A percentile compares a stretch with the other conserved stretches of the same genome.
Conservation (phyloP, 495 filamentous ascomycete species). For the Annulohypoxylon stygium region DNA sequence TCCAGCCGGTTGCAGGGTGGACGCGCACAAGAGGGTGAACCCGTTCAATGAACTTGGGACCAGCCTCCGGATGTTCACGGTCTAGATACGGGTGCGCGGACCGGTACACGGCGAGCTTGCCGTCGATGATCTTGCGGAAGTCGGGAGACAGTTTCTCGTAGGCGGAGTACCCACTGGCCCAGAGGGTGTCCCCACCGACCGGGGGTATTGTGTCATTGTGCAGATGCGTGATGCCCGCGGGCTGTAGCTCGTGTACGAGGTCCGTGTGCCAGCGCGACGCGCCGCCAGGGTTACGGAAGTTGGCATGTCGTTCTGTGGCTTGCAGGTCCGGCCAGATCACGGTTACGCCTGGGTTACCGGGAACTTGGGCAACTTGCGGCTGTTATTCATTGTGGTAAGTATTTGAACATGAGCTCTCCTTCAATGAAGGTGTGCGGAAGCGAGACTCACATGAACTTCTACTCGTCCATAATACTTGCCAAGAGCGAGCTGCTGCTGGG, state of each 20-base stretch:
- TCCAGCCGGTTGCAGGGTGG: conserved; percentile 79
- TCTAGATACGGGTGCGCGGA: conserved; percentile 77
- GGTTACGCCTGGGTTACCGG: conserved; percentile 72
- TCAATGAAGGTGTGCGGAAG: neutral
- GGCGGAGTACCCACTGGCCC: conserved; percentile 76
- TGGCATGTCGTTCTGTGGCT: conserved; percentile 66
- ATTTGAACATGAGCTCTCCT: neutral
- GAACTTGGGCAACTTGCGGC: conserved; percentile 78
- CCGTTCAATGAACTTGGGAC: conserved; percentile 73
- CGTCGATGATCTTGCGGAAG: conserved; percentile 79
- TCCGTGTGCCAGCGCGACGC: conserved; percentile 78
- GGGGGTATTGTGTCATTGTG: conserved; percentile 76
- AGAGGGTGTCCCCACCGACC: conserved; percentile 77
- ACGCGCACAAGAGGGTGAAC: conserved; percentile 77
- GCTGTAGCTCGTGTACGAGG: conserved; percentile 76
- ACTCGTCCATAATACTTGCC: conserved; percentile 76
- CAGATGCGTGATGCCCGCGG: conserved; percentile 77
- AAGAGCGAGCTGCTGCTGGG: conserved; percentile 75
- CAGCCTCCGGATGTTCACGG: conserved; percentile 69
- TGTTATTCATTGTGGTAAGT: conserved; percentile 46
- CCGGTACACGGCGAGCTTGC: conserved; percentile 73
- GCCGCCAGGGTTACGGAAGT: conserved; percentile 74
- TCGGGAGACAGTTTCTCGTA: conserved; percentile 79
- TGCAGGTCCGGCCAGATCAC: conserved; percentile 77
- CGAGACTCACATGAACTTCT: conserved; percentile 71